Conservation (phyloP, 2,329 filamentous ascomycete genomes). For the Seiridium cupressi region DNA sequence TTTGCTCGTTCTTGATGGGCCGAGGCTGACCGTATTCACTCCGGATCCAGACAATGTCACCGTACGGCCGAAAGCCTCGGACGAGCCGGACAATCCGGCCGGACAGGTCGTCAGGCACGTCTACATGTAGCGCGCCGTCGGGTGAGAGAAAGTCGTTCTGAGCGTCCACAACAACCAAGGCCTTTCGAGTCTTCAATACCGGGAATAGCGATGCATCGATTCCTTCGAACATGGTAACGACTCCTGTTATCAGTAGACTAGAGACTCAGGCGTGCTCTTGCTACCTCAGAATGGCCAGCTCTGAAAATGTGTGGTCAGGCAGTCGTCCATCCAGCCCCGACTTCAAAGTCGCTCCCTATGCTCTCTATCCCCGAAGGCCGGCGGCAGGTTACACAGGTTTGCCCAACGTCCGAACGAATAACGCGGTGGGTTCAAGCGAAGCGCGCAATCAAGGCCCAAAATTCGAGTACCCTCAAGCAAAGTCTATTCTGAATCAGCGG, state of each 20-base stretch:
- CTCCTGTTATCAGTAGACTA: not conserved
- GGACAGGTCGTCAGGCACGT: conserved; percentile 63
- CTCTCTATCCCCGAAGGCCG: too few relatives aligned
- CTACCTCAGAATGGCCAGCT: not conserved
- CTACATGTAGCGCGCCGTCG: conserved; percentile 66
- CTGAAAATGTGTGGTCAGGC: too few relatives aligned
- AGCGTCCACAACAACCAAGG: conserved; percentile 79
- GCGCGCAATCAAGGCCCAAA: too few relatives aligned
- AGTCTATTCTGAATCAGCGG: too few relatives aligned
- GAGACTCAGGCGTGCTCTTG: not conserved
- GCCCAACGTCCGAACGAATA: too few relatives aligned
- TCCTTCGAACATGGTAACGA: not conserved
- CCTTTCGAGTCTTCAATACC: conserved; percentile 59
- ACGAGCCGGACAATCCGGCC: conserved; percentile 65
- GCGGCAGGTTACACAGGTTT: too few relatives aligned
- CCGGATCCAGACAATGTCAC: conserved; percentile 80
- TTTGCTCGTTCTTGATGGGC: conserved; percentile 51
- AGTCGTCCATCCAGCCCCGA: too few relatives aligned
- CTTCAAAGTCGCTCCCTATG: too few relatives aligned
- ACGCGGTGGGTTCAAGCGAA: too few relatives aligned
- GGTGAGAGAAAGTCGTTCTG: conserved; percentile 84
- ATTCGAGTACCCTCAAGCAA: too few relatives aligned
- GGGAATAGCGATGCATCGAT: conserved; percentile 57
- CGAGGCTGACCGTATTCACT: conserved; percentile 69
- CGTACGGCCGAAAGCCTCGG: conserved; percentile 68